These are phyloP conservation scores for Endocarpon pusillum DNA, from an alignment of 495 filamentous ascomycete species.

Conservation along the genomic window DNA sequence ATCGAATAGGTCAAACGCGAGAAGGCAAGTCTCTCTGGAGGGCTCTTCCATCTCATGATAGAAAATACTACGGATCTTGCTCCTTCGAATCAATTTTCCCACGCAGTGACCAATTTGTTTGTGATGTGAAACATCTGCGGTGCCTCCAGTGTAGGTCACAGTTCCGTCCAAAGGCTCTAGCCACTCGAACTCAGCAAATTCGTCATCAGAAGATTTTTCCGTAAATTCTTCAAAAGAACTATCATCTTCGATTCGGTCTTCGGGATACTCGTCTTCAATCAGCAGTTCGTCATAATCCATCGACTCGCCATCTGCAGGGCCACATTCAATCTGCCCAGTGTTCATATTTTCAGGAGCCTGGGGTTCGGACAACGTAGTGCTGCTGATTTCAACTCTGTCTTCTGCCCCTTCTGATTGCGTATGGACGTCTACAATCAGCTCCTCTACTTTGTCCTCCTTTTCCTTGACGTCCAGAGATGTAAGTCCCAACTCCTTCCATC, in stretches of 20 bases:
- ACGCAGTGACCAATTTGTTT: conserved; percentile 3
- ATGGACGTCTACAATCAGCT: too few relatives aligned
- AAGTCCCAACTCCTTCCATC: background rate
- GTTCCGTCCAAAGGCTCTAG: conserved; percentile 2
- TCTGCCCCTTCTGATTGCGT: background rate
- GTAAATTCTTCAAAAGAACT: too few relatives aligned
- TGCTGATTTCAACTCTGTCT: background rate
- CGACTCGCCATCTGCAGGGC: background rate
- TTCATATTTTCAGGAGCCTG: background rate
- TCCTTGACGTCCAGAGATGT: background rate
- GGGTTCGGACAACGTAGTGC: too few relatives aligned
- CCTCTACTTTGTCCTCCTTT: background rate
- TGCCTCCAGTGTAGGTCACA: background rate
- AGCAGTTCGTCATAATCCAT: background rate
- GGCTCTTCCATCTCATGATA: conserved; percentile 2
- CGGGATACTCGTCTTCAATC: too few relatives aligned
- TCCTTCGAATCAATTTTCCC: conserved; percentile 4
- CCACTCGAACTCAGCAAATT: conserved; percentile 4
- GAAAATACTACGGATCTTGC: conserved; percentile 4
- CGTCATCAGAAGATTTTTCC: background rate
- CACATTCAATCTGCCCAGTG: too few relatives aligned
- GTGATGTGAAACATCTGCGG: background rate
- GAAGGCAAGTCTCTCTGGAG: background rate
- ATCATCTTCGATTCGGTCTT: too few relatives aligned
- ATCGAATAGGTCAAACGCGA: conserved; percentile 11